Percentiles rank a stretch among this genome's conserved stretches.
Conservation (phyloP, 305 asterid species). For the Rubia peregrina region DNA sequence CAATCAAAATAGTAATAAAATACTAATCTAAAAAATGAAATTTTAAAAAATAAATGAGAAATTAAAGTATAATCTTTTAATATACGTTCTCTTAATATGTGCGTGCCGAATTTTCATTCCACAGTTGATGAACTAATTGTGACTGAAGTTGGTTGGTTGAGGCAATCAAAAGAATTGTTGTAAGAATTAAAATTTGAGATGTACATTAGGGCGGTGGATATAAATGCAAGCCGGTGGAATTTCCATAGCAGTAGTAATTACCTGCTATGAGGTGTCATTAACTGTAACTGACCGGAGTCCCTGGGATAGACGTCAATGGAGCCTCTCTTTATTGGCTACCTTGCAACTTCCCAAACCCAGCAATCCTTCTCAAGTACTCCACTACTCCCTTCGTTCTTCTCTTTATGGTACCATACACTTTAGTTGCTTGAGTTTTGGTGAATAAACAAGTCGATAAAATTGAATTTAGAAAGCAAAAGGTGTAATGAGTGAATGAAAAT, state of each 20-base stretch:
- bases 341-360: neutral
- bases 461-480: too few species aligned
- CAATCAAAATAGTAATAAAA: too few species aligned
- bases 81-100: neutral
- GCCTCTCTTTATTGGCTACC: constrained; percentile 8
- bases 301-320: constrained; percentile 9
- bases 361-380: neutral
- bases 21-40: too few species aligned
- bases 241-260: neutral
- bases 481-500: too few species aligned
- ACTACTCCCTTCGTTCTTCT: too few species aligned
- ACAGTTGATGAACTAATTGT: neutral
- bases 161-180: neutral
- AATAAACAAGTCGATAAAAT: too few species aligned
- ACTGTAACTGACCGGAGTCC: neutral
- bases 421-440: too few species aligned
- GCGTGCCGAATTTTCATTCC: neutral
- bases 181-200: neutral
- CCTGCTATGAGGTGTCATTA: neutral
- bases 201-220: neutral
- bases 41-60: too few species aligned
- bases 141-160: neutral
- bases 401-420: too few species aligned
- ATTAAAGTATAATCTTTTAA: too few species aligned
- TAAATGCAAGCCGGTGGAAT: neutral